A percentile compares a stretch with the other conserved stretches of the same genome.
Conservation (phyloP, 768 basidiomycete genomes). For the Antrodiella citrinella region DNA sequence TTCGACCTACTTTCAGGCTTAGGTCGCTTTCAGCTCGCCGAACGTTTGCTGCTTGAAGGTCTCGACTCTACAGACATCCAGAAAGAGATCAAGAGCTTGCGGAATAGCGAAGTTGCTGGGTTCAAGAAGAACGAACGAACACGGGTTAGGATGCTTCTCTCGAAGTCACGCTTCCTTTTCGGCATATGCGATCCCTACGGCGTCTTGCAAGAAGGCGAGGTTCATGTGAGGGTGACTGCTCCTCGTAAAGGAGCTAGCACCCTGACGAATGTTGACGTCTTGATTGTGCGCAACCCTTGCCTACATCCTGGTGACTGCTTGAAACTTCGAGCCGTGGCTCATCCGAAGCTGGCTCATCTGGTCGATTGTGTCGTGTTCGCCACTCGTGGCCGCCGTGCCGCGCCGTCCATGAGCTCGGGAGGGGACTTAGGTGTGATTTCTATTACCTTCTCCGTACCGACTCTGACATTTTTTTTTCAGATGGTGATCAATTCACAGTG, state of each 20-base stretch:
- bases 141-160: slow-evolving; percentile 51
- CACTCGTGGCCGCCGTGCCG: slow-evolving; percentile 49
- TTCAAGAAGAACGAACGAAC: slow-evolving; percentile 46
- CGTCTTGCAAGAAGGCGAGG: slow-evolving; percentile 55
- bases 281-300: slow-evolving; percentile 63
- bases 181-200: slow-evolving; percentile 64
- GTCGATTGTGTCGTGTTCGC: slow-evolving; percentile 66
- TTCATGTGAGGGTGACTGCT: slow-evolving; percentile 50
- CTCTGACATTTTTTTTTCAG: too few relatives aligned
- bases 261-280: slow-evolving; percentile 50
- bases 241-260: slow-evolving; percentile 45
- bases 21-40: slow-evolving; percentile 40
- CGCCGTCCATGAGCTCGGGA: slow-evolving; percentile 65
- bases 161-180: slow-evolving; percentile 53
- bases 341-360: slow-evolving; percentile 43
- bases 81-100: slow-evolving; percentile 33
- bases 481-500: slow-evolving; percentile 61
- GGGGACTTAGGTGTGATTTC: slow-evolving; percentile 51
- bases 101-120: slow-evolving; percentile 41
- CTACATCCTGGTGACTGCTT: slow-evolving; percentile 63
- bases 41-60: slow-evolving; percentile 47
- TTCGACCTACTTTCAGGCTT: slow-evolving; percentile 50
- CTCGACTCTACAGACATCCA: slow-evolving; percentile 36
- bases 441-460: too few relatives aligned
- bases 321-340: slow-evolving; percentile 51